A percentile compares a stretch with the other conserved stretches of the same genome.
Evolutionary conservation across 2,329 filamentous ascomycete species (phyloP).

Genomic region (Aspergillus tanneri): DNA sequence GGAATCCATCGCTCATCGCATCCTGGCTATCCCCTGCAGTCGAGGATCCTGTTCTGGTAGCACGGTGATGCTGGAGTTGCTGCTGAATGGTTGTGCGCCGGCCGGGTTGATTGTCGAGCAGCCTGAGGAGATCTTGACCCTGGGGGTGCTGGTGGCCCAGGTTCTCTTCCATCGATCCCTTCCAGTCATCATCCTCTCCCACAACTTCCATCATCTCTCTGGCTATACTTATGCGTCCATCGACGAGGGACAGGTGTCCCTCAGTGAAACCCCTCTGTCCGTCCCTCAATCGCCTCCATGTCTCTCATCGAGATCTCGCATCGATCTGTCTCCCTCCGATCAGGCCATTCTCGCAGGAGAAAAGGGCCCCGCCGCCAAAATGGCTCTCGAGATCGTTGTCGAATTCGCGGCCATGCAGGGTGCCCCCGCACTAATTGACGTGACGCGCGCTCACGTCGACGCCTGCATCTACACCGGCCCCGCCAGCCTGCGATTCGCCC

Average conservation of each 20-base stretch:
- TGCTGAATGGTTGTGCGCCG: slow-evolving; percentile 43
- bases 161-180: slow-evolving; percentile 44
- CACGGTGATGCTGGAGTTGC: slow-evolving; percentile 46
- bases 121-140: slow-evolving; percentile 46
- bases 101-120: slow-evolving; percentile 44
- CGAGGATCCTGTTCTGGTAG: slow-evolving; percentile 51
- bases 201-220: slow-evolving; percentile 17
- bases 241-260: background rate
- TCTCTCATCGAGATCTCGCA: background rate
- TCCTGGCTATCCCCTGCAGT: slow-evolving; percentile 49
- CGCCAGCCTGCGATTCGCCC: slow-evolving; percentile 38
- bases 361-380: slow-evolving; percentile 34
- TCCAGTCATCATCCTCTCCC: slow-evolving; percentile 38
- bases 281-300: background rate
- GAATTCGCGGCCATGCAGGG: slow-evolving; percentile 39
- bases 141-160: slow-evolving; percentile 47
- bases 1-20: slow-evolving; percentile 26
- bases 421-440: slow-evolving; percentile 35
- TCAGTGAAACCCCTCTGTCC: background rate
- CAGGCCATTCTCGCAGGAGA: slow-evolving; percentile 30
- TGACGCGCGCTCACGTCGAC: slow-evolving; percentile 47
- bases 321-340: slow-evolving; percentile 26
- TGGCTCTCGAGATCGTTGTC: slow-evolving; percentile 42
- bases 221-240: slow-evolving; percentile 8
- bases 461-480: slow-evolving; percentile 47